phyloP scores from a whole-genome alignment of 305 asterid species.

The Salvia sclarea region DNA sequence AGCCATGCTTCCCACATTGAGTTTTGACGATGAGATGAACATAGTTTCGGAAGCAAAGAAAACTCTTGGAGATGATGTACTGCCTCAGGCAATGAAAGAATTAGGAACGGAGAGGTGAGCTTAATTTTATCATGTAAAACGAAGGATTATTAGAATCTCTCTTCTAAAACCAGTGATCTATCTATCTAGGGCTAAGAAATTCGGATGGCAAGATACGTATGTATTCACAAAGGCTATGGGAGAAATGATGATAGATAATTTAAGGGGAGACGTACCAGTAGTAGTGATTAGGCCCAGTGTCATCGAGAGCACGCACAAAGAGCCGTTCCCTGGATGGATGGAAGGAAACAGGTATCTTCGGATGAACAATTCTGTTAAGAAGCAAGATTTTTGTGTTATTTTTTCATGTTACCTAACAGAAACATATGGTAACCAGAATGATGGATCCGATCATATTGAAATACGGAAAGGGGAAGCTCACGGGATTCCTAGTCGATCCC shows the following conservation, averaged over 20 bases:
- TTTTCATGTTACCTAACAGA: slow-evolving; percentile 13
- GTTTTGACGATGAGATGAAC: slow-evolving; percentile 78
- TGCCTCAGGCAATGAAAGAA: slow-evolving; percentile 67
- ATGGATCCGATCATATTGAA: slow-evolving; percentile 95
- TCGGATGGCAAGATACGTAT: slow-evolving; percentile 97
- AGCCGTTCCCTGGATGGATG: slow-evolving; percentile 99
- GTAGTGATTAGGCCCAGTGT: slow-evolving; percentile 92
- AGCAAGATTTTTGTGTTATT: background rate
- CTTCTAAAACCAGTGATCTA: slow-evolving; percentile 8
- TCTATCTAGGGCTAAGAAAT: slow-evolving; percentile 74
- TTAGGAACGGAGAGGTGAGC: slow-evolving; percentile 78
- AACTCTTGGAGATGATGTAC: slow-evolving; percentile 43
- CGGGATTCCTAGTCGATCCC: slow-evolving; percentile 90
- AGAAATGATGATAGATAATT: slow-evolving; percentile 86
- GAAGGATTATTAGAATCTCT: background rate
- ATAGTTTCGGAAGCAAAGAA: slow-evolving; percentile 60
- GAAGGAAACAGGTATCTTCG: slow-evolving; percentile 80
- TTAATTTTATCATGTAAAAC: background rate
- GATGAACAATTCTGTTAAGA: background rate
- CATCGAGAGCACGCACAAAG: slow-evolving; percentile 96
- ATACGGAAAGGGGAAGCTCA: slow-evolving; percentile 90
- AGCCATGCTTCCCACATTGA: slow-evolving; percentile 47
- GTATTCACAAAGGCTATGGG: slow-evolving; percentile 99
- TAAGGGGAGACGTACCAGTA: slow-evolving; percentile 80
- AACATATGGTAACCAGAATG: slow-evolving; percentile 58